Base-by-base conservation (phyloP, 2,329 filamentous ascomycete species). In the Sporothrix schenckii region DNA sequence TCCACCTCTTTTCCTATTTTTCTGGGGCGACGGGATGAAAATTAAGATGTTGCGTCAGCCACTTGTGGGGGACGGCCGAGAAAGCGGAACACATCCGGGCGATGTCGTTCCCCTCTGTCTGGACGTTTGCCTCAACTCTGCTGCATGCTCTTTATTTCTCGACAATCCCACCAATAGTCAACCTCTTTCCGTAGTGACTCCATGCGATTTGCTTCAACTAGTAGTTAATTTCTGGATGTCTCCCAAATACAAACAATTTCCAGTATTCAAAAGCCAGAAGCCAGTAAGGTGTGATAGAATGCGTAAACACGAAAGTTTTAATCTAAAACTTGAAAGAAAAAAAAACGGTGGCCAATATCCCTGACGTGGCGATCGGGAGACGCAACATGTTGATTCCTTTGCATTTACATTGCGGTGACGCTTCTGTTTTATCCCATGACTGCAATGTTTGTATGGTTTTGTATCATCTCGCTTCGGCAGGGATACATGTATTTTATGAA, bases 131-230 rank as follows among this genome's bases (percentile, higher is more conserved):
- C 13, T 54, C 24, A 34, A 34, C 6, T 44, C 34, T 24, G 19
- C 13, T 14, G 11, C 16, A 2, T 27, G 7, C 27, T 19, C 27
- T 24, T 19, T 44, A 2, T 49, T 27, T 49, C 14, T 24, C 39
- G 19, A 13, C 13, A 19, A 49, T 11, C 19, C 24, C 41, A 4
- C 53, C 4, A 24, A 14, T 9, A n/a, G 41, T 11, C 39, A n/a
- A 19, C 60, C 60, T 65, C 41, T 65, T 65, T 49, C 60, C 24
- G 7, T 49, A 10, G 60, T 65, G 60, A 65, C 60, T 65, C 60
- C 41, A 47, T 65, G 60, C 41, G 60, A 61, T 44, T 61, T 44
- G n/a, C n/a, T 21, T 19, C n/a, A 24, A 6, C 14, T 44, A 61
- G 39, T 49, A 49, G 41, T 65, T 65, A 7, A 27, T 47, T 30